These are phyloP conservation scores for Neocallimastix lanati DNA, from an alignment of 192 early-diverging fungal species.

Conservation along the genomic window DNA sequence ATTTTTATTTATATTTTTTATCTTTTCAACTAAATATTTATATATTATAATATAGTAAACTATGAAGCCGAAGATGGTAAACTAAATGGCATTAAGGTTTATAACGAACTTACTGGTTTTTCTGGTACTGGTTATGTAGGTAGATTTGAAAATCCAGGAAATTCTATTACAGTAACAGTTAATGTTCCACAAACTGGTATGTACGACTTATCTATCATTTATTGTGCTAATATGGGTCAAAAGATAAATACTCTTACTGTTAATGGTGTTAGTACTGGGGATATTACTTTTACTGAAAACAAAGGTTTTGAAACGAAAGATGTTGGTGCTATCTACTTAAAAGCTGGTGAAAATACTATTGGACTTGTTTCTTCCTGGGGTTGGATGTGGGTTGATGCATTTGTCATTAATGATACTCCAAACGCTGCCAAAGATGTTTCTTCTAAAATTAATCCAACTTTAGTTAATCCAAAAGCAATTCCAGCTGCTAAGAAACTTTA, in stretches of 20 bases:
- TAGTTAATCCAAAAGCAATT: neutral
- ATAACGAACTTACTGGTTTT: neutral
- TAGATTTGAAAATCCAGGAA: neutral
- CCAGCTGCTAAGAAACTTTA: neutral
- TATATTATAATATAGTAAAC: neutral
- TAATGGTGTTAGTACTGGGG: neutral
- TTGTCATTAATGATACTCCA: neutral
- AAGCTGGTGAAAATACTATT: neutral
- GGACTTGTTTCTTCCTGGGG: neutral
- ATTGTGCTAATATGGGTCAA: neutral
- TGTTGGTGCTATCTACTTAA: neutral
- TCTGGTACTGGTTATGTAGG: neutral
- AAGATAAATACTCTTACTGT: neutral
- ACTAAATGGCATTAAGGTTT: neutral
- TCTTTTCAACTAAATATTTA: too few relatives aligned
- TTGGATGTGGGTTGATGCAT: neutral
- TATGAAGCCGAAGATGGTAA: neutral
- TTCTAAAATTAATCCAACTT: neutral
- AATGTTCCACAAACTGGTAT: neutral
- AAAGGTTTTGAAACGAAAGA: neutral
- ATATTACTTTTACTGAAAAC: neutral
- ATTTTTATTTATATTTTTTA: neutral
- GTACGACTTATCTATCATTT: neutral
- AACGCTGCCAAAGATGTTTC: neutral
- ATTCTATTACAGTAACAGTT: neutral